Base-by-base conservation (phyloP, 148 eudicot genomes). In the Rhododendron vialii region DNA sequence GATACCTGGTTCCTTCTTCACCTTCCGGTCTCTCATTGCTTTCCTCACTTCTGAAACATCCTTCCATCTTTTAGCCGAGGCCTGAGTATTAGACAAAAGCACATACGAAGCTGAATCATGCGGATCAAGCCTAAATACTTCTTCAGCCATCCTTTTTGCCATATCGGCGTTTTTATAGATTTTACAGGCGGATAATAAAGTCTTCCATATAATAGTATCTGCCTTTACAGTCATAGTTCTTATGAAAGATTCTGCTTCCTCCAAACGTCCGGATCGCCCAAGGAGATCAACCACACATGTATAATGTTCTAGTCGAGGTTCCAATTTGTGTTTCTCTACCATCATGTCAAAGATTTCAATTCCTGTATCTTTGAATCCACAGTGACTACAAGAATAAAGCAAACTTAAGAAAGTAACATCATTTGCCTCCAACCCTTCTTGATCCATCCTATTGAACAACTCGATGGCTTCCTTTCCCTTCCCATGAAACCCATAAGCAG, bases 401-500 rank as follows among this genome's bases (percentile, higher is more conserved):
- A 95, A 90, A 88, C 94, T 93, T 77, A 96, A 86, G 88, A 96
- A 95, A 80, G 99, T 96, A n/a, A 96, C 91, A 24, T 92, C 92
- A 84, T 91, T 93, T 12, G 95, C 91, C 85, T 94, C 89, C 26
- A 95, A 30, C 26, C 93, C 95, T 87, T 93, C 88, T 55, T 81
- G 84, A 80, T 93, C 89, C 94, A 95, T 92, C 55, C 53, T 87
- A 61, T 91, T 79, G 83, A 95, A 95, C 77, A 92, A 36, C 77
- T 91, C 84, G 28, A 95, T 88, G 1, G 96, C 99, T 84, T 93
- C 89, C 80, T 93, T 86, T 69, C 95, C 99, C 90, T 88, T 92
- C 50, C 99, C 99, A 89, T 96, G 98, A 85, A 95, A 93, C 63
- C 95, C 98, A 86, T 95, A 96, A 78, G 99, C 99, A 79, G 95